A percentile compares a stretch with the other conserved stretches of the same genome.
phyloP scores from a whole-genome alignment of 2,329 filamentous ascomycete genomes.

The Tolypocladium endophyticum region DNA sequence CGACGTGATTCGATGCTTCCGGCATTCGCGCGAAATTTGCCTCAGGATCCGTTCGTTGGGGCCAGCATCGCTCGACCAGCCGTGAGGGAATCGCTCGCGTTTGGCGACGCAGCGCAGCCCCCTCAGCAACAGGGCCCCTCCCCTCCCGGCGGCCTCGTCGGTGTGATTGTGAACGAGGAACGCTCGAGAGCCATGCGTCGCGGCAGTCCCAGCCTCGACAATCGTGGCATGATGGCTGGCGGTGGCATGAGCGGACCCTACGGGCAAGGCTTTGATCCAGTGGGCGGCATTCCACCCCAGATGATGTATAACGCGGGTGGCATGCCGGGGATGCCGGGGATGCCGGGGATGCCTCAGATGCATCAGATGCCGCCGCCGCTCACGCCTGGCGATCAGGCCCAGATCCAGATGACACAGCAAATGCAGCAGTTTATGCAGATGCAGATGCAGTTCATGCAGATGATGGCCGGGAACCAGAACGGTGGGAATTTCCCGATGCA shows the following conservation, averaged over 20 bases:
- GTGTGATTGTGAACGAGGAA: slow-evolving; percentile 81
- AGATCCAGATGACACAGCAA: slow-evolving; percentile 71
- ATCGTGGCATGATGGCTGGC: slow-evolving; percentile 25
- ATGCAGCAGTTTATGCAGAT: slow-evolving; percentile 86
- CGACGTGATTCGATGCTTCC: slow-evolving; percentile 46
- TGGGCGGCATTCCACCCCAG: slow-evolving; percentile 34
- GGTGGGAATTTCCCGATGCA: slow-evolving; percentile 17
- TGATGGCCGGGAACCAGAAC: slow-evolving; percentile 46
- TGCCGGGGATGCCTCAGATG: slow-evolving; percentile 12
- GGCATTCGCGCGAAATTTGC: slow-evolving; percentile 72
- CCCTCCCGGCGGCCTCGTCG: slow-evolving; percentile 71
- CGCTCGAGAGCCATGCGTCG: slow-evolving; percentile 66
- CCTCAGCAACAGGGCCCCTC: slow-evolving; percentile 23
- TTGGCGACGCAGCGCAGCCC: slow-evolving; percentile 45
- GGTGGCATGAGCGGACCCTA: slow-evolving; percentile 24
- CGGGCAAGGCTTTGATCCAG: slow-evolving; percentile 34
- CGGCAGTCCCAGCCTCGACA: slow-evolving; percentile 62
- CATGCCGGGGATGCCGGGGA: slow-evolving; percentile 15
- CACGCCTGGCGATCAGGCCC: slow-evolving; percentile 57
- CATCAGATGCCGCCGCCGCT: slow-evolving; percentile 37
- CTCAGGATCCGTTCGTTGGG: slow-evolving; percentile 76
- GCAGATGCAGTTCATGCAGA: slow-evolving; percentile 92
- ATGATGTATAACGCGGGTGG: slow-evolving; percentile 25
- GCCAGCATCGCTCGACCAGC: slow-evolving; percentile 63
- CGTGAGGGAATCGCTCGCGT: slow-evolving; percentile 63